Evolutionary conservation across 306 rosid genomes (phyloP), one percentile per base, ranked within the genome.

Genomic region (Vigna nakashimae): DNA sequence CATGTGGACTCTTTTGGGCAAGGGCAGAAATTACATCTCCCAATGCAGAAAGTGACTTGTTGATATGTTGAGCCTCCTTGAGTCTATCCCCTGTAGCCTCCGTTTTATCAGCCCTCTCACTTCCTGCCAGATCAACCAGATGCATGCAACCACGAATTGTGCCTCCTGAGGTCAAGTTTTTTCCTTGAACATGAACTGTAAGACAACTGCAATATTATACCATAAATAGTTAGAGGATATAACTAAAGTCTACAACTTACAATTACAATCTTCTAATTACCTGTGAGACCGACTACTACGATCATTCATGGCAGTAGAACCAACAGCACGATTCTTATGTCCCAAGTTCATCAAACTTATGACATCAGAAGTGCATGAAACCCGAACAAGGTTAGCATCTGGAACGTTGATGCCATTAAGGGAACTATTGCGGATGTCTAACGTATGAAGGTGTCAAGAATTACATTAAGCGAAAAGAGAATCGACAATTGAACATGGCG

Each of bases 1-100:
- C 97, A 76, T 96, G 99, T 18, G 99, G 51, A 79, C 80, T 88
- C 93, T 84, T 96, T 50, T 68, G 88, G 52, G 99, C 93, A 73
- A 96, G 97, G 69, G 99, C 89, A 75, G 96, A 75, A 77, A 96
- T 96, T 6, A 96, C 99, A 82, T 96, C 99, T 69, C 99, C 99
- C 46, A 96, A 79, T 53, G 99, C 97, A 63, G 99, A 90, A 69
- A 96, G 98, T 76, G 99, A 96, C 85, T 87, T 96, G 86, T 96
- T 96, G 79, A 96, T 93, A 79, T 96, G 93, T 82, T 90, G 96
- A 79, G 99, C 99, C 86, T 96, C 99, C 84, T 96, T 96, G 34
- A 96, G 84, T 80, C 99, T 87, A 74, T 96, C 99, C 22, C 99
- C 99, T 1, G 89, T 90, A 45, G 88, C 99, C 80, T 93, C 98